Conservation (phyloP, 75 land plant species). For the Pinus taeda region DNA sequence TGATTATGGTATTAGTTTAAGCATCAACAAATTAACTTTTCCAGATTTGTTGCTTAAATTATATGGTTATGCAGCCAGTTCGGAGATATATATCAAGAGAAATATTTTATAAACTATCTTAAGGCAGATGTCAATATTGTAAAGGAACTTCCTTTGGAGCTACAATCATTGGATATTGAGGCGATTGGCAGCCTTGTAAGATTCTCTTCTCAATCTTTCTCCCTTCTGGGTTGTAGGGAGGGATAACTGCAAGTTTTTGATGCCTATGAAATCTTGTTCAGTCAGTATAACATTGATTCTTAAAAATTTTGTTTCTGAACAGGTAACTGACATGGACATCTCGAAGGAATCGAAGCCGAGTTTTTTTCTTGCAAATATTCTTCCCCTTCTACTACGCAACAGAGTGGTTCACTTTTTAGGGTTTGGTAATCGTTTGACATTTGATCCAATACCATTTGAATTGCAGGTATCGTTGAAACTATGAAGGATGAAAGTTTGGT, state of each 20-base stretch:
- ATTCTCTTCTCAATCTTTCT: neutral
- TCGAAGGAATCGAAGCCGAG: constrained; percentile 89
- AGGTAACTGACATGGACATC: constrained; percentile 88
- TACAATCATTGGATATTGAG: constrained; percentile 82
- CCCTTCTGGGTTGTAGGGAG: neutral
- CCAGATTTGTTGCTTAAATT: constrained; percentile 9
- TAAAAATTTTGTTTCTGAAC: constrained; percentile 8
- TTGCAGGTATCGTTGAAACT: constrained; percentile 59
- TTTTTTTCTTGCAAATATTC: constrained; percentile 65
- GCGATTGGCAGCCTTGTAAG: constrained; percentile 92
- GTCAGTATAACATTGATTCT: constrained; percentile 5
- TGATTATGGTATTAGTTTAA: neutral
- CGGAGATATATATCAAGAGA: constrained; percentile 91
- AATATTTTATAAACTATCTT: constrained; percentile 73
- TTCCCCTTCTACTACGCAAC: constrained; percentile 76
- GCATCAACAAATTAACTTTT: constrained; percentile 9
- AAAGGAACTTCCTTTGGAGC: constrained; percentile 77
- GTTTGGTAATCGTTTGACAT: constrained; percentile 89
- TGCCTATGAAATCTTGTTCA: neutral
- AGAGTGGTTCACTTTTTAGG: constrained; percentile 90
- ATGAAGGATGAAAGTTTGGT: no score
- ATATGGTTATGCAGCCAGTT: constrained; percentile 67
- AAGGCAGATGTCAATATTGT: constrained; percentile 80
- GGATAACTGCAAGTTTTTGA: neutral
- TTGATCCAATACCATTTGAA: constrained; percentile 88